These are phyloP conservation scores for Penicillium glabrum DNA, from an alignment of 2,329 filamentous ascomycete species.

Conservation along the genomic window DNA sequence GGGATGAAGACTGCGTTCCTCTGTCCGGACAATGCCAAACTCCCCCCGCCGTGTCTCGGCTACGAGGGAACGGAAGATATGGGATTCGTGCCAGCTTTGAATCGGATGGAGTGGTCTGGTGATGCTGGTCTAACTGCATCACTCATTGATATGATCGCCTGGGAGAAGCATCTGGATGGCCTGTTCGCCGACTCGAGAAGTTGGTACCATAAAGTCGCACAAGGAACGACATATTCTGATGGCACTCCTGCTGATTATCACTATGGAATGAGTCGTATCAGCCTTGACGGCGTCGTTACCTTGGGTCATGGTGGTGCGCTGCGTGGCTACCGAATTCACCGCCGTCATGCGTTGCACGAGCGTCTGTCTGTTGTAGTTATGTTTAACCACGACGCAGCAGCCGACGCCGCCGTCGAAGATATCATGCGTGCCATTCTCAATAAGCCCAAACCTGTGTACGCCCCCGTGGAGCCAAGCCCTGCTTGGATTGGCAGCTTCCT, in stretches of 20 bases:
- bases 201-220: constrained; percentile 34
- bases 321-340: constrained; percentile 41
- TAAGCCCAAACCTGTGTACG: constrained; percentile 11
- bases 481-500: constrained; percentile 41
- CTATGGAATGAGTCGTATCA: constrained; percentile 34
- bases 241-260: constrained; percentile 39
- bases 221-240: constrained; percentile 33
- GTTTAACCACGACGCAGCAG: constrained; percentile 41
- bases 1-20: constrained; percentile 45
- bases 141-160: constrained; percentile 49
- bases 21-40: constrained; percentile 36
- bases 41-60: constrained; percentile 43
- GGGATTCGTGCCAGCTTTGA: constrained; percentile 39
- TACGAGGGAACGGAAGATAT: constrained; percentile 43
- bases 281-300: constrained; percentile 25
- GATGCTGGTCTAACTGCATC: constrained; percentile 48
- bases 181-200: constrained; percentile 31
- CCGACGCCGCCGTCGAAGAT: constrained; percentile 25
- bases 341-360: constrained; percentile 36
- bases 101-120: constrained; percentile 49
- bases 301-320: constrained; percentile 46
- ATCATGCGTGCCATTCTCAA: constrained; percentile 33
- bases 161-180: constrained; percentile 43
- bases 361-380: constrained; percentile 42
- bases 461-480: constrained; percentile 8